These are phyloP conservation scores for Monosiga brevicollis DNA, from an alignment of 78 protist genomes.

Conservation along the genomic window DNA sequence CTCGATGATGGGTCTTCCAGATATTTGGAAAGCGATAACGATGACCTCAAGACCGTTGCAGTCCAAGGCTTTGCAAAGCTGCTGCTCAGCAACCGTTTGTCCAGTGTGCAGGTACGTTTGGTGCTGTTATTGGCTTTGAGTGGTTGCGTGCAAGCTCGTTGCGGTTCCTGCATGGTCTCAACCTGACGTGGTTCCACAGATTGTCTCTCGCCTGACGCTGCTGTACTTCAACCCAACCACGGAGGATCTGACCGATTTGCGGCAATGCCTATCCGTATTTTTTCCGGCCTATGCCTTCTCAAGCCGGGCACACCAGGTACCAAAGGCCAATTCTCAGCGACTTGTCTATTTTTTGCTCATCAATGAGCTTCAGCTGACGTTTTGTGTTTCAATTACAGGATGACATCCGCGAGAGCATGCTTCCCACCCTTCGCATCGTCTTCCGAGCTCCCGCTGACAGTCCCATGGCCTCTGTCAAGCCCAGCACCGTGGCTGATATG, in stretches of 20 bases:
- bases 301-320: neutral
- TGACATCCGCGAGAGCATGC: neutral
- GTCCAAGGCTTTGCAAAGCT: constrained; percentile 10
- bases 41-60: neutral
- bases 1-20: neutral
- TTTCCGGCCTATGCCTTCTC: constrained; percentile 10
- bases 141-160: too few relatives aligned
- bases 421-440: neutral
- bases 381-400: neutral
- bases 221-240: constrained; percentile 1
- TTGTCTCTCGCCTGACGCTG: neutral
- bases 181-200: too few relatives aligned
- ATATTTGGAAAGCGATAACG: neutral
- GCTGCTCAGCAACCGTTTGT: neutral
- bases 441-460: neutral
- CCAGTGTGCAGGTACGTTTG: too few relatives aligned
- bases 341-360: too few relatives aligned
- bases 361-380: too few relatives aligned
- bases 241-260: neutral
- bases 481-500: neutral
- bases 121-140: too few relatives aligned
- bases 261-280: constrained; percentile 6
- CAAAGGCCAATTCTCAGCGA: neutral
- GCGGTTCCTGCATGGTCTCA: too few relatives aligned
- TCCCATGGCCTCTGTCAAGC: neutral